Conservation (phyloP, 2,329 filamentous ascomycete species). For the Aureobasidium vineae region DNA sequence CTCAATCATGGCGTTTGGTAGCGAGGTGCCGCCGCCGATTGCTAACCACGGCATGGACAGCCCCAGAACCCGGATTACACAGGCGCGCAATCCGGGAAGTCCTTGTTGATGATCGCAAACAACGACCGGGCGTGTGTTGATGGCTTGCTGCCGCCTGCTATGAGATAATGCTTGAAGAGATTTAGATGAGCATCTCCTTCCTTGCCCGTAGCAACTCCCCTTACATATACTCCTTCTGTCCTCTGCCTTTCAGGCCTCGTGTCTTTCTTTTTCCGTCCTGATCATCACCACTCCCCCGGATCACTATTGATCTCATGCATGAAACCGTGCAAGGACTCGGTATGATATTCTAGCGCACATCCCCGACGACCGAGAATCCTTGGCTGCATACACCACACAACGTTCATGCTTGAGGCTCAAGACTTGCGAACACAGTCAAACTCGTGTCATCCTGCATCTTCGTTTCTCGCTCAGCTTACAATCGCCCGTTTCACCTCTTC, state of each 20-base stretch:
- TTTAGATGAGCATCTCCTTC: conserved; percentile 11
- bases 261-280: conserved; percentile 11
- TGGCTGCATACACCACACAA: conserved; percentile 25
- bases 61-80: conserved; percentile 26
- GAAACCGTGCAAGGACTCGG: conserved; percentile 22
- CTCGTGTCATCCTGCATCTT: conserved; percentile 24
- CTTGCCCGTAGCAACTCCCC: conserved; percentile 4
- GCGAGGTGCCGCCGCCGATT: conserved; percentile 23
- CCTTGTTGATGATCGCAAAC: conserved; percentile 25
- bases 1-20: conserved; percentile 22
- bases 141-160: conserved; percentile 11
- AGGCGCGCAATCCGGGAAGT: conserved; percentile 22
- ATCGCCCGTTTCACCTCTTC: conserved; percentile 22
- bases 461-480: conserved; percentile 17
- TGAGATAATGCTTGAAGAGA: conserved; percentile 18
- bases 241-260: conserved; percentile 18
- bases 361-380: conserved; percentile 23
- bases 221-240: conserved; percentile 22
- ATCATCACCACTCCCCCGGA: conserved; percentile 11
- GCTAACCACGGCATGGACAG: conserved; percentile 22
- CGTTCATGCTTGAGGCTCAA: conserved; percentile 25
- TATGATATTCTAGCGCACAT: conserved; percentile 25
- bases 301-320: conserved; percentile 26
- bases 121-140: conserved; percentile 24
- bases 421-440: conserved; percentile 12